Evolutionary conservation across 495 filamentous ascomycete species (phyloP).

Genomic region (Aspergillus affinis): DNA sequence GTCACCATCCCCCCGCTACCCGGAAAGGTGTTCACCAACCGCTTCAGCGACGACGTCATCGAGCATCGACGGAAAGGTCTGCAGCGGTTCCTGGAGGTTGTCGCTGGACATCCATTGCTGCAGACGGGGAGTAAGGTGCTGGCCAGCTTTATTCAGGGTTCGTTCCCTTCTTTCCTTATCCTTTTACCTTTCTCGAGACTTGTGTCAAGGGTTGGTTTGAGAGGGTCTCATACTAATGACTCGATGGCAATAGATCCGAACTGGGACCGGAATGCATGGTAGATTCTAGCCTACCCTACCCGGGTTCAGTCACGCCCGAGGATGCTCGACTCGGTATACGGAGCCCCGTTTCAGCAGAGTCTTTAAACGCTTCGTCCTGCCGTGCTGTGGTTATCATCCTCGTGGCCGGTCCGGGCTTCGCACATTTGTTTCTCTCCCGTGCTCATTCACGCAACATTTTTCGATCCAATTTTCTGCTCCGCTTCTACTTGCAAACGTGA

Average conservation of each 20-base stretch:
- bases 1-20: slow-evolving; percentile 96
- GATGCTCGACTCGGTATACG: background rate
- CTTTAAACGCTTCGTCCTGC: background rate
- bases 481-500: background rate
- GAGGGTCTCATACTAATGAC: background rate
- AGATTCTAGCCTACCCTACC: slow-evolving; percentile 10
- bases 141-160: slow-evolving; percentile 93
- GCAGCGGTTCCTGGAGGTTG: slow-evolving; percentile 95
- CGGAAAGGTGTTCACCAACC: slow-evolving; percentile 97
- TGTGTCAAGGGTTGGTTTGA: background rate
- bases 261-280: slow-evolving; percentile 81
- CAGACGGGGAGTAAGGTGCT: slow-evolving; percentile 98
- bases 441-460: too few species aligned
- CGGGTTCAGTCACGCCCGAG: background rate
- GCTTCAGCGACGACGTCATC: slow-evolving; percentile 97
- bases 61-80: slow-evolving; percentile 90
- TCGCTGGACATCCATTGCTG: slow-evolving; percentile 91
- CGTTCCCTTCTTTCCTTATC: slow-evolving; percentile 34
- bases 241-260: slow-evolving; percentile 56
- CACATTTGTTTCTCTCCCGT: too few species aligned
- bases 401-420: background rate
- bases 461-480: background rate
- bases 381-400: background rate
- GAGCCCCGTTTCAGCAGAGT: background rate
- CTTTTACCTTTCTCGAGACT: background rate